These are phyloP conservation scores for Aspergillus neoniger DNA, from an alignment of 2,329 filamentous ascomycete species.

Conservation along the genomic window DNA sequence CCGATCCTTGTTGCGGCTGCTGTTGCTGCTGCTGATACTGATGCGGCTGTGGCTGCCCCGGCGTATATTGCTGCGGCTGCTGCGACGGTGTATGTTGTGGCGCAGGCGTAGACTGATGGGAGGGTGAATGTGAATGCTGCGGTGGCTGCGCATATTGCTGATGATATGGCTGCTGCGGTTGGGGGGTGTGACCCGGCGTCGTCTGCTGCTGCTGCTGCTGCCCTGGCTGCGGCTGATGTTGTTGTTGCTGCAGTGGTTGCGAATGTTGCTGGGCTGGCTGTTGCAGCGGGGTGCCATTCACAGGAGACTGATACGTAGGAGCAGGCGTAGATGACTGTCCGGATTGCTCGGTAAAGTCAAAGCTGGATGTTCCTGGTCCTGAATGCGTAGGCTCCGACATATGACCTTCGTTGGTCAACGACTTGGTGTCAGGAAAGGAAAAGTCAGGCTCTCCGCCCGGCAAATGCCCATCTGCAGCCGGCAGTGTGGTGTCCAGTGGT, in stretches of 20 bases:
- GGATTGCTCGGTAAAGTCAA: slow-evolving; percentile 25
- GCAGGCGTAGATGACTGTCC: slow-evolving; percentile 39
- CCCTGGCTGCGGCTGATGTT: slow-evolving; percentile 24
- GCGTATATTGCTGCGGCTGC: slow-evolving; percentile 37
- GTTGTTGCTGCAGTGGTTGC: slow-evolving; percentile 21
- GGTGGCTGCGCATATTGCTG: slow-evolving; percentile 17
- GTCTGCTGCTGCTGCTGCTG: slow-evolving; percentile 15
- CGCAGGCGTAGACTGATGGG: slow-evolving; percentile 23
- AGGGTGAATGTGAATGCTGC: slow-evolving; percentile 21
- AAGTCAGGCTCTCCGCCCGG: slow-evolving; percentile 14
- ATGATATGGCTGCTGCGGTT: slow-evolving; percentile 16
- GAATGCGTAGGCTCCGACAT: slow-evolving; percentile 8
- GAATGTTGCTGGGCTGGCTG: slow-evolving; percentile 28
- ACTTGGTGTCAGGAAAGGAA: slow-evolving; percentile 21
- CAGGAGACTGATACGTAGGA: slow-evolving; percentile 48
- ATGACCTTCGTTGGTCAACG: slow-evolving; percentile 11
- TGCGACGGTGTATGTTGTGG: slow-evolving; percentile 40
- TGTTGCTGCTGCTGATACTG: slow-evolving; percentile 32
- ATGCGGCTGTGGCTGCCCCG: slow-evolving; percentile 31
- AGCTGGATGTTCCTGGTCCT: slow-evolving; percentile 18
- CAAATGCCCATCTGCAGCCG: slow-evolving; percentile 20
- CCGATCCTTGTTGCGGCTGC: slow-evolving; percentile 34
- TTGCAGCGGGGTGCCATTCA: slow-evolving; percentile 39
- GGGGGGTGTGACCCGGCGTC: slow-evolving; percentile 1
- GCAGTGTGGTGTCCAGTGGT: slow-evolving; percentile 31